Evolutionary conservation across 2,329 filamentous ascomycete genomes (phyloP).

Genomic region (Chaetomium strumarium): DNA sequence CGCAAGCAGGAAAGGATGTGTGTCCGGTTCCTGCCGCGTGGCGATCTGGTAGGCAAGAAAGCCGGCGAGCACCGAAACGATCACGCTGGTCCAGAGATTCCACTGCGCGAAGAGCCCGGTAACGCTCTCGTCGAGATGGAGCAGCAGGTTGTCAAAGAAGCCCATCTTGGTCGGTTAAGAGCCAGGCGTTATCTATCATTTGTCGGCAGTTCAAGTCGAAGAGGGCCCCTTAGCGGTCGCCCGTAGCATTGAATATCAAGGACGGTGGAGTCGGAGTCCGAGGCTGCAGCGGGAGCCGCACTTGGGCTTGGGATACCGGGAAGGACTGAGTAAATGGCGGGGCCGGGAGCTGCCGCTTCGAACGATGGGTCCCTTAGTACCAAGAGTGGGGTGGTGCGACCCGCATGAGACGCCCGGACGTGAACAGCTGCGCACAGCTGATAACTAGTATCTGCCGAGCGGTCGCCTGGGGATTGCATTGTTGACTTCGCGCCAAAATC

Average conservation of each 20-base stretch:
- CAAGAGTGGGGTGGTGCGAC: not conserved
- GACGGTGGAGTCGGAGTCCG: not conserved
- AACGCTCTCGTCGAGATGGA: slow-evolving; percentile 66
- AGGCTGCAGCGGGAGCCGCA: not conserved
- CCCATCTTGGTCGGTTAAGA: slow-evolving; percentile 15
- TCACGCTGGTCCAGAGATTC: slow-evolving; percentile 71
- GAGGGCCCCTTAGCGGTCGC: not conserved
- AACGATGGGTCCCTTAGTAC: not conserved
- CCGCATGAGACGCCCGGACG: not conserved
- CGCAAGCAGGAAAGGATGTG: slow-evolving; percentile 83
- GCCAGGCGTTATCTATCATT: not conserved
- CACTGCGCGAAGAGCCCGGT: slow-evolving; percentile 68
- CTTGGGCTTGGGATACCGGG: not conserved
- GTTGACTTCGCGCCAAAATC: slow-evolving; percentile 22
- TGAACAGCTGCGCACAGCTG: not conserved
- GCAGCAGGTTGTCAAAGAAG: slow-evolving; percentile 49
- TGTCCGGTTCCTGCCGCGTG: slow-evolving; percentile 74
- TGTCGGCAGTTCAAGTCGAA: not conserved
- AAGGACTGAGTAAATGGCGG: not conserved
- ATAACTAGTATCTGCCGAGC: not conserved
- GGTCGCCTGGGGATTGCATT: slow-evolving; percentile 14
- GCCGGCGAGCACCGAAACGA: slow-evolving; percentile 60
- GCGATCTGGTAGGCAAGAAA: slow-evolving; percentile 67
- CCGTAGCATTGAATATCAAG: not conserved
- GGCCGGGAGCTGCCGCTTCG: no score